Evolutionary conservation across 139 green algal genomes (phyloP), one percentile per base, ranked within the genome.

Genomic region (Chlamydomonas schloesseri): DNA sequence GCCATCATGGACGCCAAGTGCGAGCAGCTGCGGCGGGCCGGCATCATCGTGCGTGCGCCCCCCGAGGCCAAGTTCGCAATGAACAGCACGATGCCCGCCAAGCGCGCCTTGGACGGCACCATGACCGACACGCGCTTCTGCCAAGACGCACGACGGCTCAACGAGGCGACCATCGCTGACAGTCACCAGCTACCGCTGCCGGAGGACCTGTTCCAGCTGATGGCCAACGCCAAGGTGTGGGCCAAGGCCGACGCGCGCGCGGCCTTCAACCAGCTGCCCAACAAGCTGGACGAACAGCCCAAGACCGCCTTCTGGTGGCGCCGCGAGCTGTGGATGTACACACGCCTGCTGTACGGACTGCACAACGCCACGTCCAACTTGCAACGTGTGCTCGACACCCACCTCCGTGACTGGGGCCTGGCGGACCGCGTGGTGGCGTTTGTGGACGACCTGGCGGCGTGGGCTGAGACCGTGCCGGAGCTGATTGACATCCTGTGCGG

Each of bases 371-470:
- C 76, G 2, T 58, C 82, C 31, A 20, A 71, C 14, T 88, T 88
- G 24, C 83, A 88, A 57, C 37, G 47, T 0, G 34, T 82, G 1
- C 64, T 87, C 11, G 71, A 91, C 31, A 28, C 33, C 29, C 50
- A 83, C 33, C 47, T 90, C 21, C 4, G 42, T 8, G 42, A 50
- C 42, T 50, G 42, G 33, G 10, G 29, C 33, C 34, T 86, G 55
- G 23, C 37, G 67, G 58, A 88, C 69, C 81, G 29, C 31, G 34
- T 20, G 14, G 9, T 73, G 3, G 65, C 47, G 17, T 92, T 88
- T 90, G 74, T 92, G 5, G 88, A 92, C 68, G 88, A 92, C 47
- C 13, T 88, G 3, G 33, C 71, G 24, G 31, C 79, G 5, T 64
- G 36, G 28, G 53, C 34, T 4, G 18, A 65, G n/a, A 87, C 60